Evolutionary conservation across 768 basidiomycete species (phyloP), one percentile per base, ranked within the genome.

Genomic region (Boletus rex-veris): DNA sequence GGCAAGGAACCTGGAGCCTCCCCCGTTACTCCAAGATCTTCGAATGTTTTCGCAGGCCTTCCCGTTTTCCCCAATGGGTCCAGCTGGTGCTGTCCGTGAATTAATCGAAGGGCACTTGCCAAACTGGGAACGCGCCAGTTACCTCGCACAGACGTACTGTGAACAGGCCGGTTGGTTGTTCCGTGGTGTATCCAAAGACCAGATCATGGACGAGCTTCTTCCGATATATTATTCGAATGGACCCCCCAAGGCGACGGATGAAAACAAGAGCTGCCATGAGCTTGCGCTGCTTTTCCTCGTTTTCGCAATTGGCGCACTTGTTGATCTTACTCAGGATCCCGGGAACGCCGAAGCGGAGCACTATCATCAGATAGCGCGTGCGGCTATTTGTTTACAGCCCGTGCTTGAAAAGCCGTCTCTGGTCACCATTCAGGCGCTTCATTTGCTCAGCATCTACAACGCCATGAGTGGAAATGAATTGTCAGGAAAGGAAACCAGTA

Each of bases 341-440:
- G 58, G 33, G 18, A 71, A 67, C 40, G 50, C 57, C 3, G 75
- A 82, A 24, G 85, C 78, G 14, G 84, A 86, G 54, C 85, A 86
- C 54, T 86, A 76, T 50, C 80, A 86, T 45, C 85, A 88, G 57
- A 74, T 89, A 21, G 77, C 85, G 0, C 73, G 80, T 15, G 84
- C 83, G 1, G 84, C 86, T 3, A 69, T 90, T n/a, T 76, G 80
- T 42, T 70, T 88, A 12, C 84, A 85, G 59, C 77, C 86, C 0
- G 80, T 90, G 21, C 68, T 89, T 39, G 87, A 88, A 70, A 84
- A 85, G 58, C 88, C 88, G 10, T 81, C 82, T 0, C 67, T 86
- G 41, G 81, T 82, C 21, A 88, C 88, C 21, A 83, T 90, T 30
- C 88, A 90, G 68, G 72, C 80, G 7, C 69, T 90, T 16, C 84